Evolutionary conservation across 495 filamentous ascomycete species (phyloP).

Genomic region (Penicillium macrosclerotiorum): DNA sequence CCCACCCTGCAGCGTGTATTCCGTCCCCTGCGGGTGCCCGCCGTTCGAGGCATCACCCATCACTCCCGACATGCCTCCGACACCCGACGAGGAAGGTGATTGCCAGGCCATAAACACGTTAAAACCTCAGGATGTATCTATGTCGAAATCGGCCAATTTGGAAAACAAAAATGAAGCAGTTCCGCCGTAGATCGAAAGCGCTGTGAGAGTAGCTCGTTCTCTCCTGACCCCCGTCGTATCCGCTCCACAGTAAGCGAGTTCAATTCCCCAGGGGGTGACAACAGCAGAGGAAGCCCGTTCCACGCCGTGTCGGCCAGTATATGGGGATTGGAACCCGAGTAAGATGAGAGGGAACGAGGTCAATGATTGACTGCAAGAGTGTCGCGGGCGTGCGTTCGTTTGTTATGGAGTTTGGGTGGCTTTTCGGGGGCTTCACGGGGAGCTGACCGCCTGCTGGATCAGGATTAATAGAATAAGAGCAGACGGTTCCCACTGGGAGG

Average conservation of each 20-base stretch:
- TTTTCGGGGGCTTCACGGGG: constrained; percentile 11
- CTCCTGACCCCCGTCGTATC: constrained; percentile 28
- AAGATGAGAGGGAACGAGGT: constrained; percentile 5
- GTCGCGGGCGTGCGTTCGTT: constrained; percentile 17
- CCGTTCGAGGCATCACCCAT: constrained; percentile 54
- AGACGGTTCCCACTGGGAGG: neutral
- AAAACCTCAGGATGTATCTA: constrained; percentile 3
- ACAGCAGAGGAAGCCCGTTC: constrained; percentile 20
- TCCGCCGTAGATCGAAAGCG: constrained; percentile 1
- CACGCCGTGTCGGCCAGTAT: constrained; percentile 17
- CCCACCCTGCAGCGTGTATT: constrained; percentile 95
- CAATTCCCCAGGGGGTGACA: constrained; percentile 15
- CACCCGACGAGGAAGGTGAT: constrained; percentile 59
- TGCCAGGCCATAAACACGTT: constrained; percentile 58
- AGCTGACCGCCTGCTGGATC: constrained; percentile 22
- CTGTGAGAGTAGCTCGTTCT: constrained; percentile 19
- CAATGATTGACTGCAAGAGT: constrained; percentile 15
- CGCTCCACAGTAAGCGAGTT: constrained; percentile 20
- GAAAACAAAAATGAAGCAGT: neutral
- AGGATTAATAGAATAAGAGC: neutral
- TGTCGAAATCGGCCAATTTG: neutral
- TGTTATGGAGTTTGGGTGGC: constrained; percentile 27
- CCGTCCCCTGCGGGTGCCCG: constrained; percentile 78
- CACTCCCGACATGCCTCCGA: constrained; percentile 56
- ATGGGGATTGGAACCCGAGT: neutral